A percentile compares a stretch with the other conserved stretches of the same genome.
Evolutionary conservation across 257 asterid genomes (phyloP).

Genomic region (Euphrasia confusa): DNA sequence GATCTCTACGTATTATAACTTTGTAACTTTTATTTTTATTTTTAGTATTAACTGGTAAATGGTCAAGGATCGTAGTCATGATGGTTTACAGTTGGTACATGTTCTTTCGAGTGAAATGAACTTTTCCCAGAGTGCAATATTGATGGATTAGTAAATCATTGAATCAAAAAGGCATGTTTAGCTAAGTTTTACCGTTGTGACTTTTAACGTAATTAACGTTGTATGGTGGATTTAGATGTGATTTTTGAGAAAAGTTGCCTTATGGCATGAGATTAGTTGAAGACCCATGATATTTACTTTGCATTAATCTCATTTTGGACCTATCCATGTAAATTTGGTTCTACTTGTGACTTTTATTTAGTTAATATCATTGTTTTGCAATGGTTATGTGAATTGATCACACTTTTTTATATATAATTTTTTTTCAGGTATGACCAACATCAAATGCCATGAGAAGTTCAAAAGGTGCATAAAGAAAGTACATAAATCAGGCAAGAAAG

Average conservation of each 20-base stretch:
- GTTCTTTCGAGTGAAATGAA: background rate
- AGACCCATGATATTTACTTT: background rate
- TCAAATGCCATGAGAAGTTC: slow-evolving; percentile 85
- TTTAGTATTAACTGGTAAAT: background rate
- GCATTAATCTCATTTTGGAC: background rate
- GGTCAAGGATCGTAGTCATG: background rate
- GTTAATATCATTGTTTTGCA: background rate
- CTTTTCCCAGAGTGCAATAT: background rate
- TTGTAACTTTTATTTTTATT: too few relatives aligned
- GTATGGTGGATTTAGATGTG: background rate
- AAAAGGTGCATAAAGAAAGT: slow-evolving; percentile 78
- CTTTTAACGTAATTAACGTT: background rate
- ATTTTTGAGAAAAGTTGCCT: background rate
- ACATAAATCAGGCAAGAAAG: slow-evolving; percentile 69
- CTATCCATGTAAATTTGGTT: background rate
- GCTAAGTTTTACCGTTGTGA: background rate
- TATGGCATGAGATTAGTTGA: background rate
- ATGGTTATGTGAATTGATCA: background rate
- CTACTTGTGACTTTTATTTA: background rate
- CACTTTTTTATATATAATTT: background rate
- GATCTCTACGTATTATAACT: too few relatives aligned
- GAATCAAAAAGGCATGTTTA: background rate
- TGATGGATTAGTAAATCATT: background rate
- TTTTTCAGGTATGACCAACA: slow-evolving; percentile 57
- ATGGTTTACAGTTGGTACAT: background rate